Evolutionary conservation across 2,329 filamentous ascomycete genomes (phyloP).

Genomic region (Ascocoryne sarcoides): DNA sequence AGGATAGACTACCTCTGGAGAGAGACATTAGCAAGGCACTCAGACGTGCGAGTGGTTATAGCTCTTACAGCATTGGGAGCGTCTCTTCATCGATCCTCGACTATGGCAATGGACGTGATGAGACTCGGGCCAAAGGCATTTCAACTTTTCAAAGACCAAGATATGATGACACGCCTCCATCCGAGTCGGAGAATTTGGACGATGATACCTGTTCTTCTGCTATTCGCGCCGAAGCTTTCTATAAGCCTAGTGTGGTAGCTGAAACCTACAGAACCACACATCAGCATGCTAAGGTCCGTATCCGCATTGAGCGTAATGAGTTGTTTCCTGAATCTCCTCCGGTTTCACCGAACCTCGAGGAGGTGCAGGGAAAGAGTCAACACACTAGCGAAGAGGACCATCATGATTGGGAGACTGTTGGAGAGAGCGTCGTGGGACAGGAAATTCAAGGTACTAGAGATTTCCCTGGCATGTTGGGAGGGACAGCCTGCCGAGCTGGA

Average conservation of each 20-base stretch:
- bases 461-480: background rate
- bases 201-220: background rate
- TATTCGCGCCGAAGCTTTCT: conserved; percentile 11
- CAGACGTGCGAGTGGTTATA: conserved; percentile 21
- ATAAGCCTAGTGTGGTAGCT: conserved; percentile 17
- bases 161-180: background rate
- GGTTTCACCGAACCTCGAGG: conserved; percentile 6
- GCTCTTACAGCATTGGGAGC: conserved; percentile 20
- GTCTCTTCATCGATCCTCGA: conserved; percentile 13
- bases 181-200: background rate
- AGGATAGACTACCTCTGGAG: conserved; percentile 18
- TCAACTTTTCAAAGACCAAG: background rate
- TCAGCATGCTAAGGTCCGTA: conserved; percentile 13
- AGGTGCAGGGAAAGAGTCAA: background rate
- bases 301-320: conserved; percentile 16
- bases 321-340: conserved; percentile 14
- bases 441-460: background rate
- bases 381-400: background rate
- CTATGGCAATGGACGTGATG: conserved; percentile 3
- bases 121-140: background rate
- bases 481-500: background rate
- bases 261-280: conserved; percentile 15
- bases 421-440: background rate
- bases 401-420: conserved; percentile 4
- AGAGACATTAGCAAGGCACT: conserved; percentile 26